phyloP scores from a whole-genome alignment of 139 green algal genomes.

The Closterium sp. region DNA sequence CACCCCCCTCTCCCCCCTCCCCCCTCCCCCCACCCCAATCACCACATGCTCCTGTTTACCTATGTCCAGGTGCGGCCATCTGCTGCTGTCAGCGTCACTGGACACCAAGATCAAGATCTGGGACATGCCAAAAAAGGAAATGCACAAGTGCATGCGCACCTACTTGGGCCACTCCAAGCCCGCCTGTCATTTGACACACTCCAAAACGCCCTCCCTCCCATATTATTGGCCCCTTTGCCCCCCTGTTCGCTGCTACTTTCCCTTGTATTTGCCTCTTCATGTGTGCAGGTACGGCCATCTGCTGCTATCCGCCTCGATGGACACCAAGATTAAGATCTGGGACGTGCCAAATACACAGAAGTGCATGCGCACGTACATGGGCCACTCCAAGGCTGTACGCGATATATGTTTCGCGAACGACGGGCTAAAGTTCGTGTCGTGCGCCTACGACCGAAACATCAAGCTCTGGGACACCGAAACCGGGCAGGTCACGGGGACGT shows the following conservation, averaged over 20 bases:
- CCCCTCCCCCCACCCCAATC: too few species aligned
- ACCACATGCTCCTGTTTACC: too few species aligned
- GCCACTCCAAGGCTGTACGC: slow-evolving; percentile 86
- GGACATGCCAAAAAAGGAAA: slow-evolving; percentile 77
- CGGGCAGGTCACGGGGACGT: slow-evolving; percentile 66
- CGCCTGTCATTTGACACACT: slow-evolving; percentile 58
- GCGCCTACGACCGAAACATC: slow-evolving; percentile 71
- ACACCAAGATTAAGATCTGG: slow-evolving; percentile 97
- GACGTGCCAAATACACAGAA: slow-evolving; percentile 80
- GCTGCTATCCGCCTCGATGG: slow-evolving; percentile 88
- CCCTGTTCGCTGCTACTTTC: not conserved
- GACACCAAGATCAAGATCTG: slow-evolving; percentile 96
- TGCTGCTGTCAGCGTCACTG: slow-evolving; percentile 54
- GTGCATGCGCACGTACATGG: slow-evolving; percentile 95
- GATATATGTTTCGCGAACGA: slow-evolving; percentile 90
- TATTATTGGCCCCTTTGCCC: not conserved
- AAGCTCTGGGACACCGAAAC: slow-evolving; percentile 98
- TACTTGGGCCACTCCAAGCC: slow-evolving; percentile 92
- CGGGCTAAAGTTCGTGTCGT: slow-evolving; percentile 80
- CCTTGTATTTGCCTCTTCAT: not conserved
- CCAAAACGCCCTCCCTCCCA: too few species aligned
- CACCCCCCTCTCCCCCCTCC: too few species aligned
- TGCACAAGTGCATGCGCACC: slow-evolving; percentile 93
- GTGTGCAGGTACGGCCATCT: slow-evolving; percentile 73
- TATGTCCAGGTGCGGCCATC: too few species aligned